Evolutionary conservation across 2,329 filamentous ascomycete species (phyloP).

Genomic region (Penicillium sp.): DNA sequence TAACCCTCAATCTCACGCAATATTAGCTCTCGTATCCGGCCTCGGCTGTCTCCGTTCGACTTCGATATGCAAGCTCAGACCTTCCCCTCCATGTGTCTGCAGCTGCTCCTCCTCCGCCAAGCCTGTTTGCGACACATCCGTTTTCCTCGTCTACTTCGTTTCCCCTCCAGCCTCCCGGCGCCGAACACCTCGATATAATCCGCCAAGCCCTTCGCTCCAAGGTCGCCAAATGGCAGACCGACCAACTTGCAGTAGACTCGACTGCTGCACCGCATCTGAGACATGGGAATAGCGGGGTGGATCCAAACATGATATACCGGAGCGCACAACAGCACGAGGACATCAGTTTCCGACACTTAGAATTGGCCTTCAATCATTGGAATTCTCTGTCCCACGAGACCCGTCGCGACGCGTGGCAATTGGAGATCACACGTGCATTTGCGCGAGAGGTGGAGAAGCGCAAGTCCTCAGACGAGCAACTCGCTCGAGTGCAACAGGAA

Average conservation of each 20-base stretch:
- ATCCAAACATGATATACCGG: slow-evolving; percentile 43
- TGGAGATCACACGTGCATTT: slow-evolving; percentile 50
- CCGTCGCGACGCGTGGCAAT: slow-evolving; percentile 49
- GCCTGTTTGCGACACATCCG: slow-evolving; percentile 76
- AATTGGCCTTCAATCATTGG: slow-evolving; percentile 78
- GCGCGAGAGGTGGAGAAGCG: slow-evolving; percentile 47
- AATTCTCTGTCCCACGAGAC: slow-evolving; percentile 59
- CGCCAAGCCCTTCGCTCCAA: slow-evolving; percentile 65
- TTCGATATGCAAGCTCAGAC: slow-evolving; percentile 84
- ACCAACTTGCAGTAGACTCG: slow-evolving; percentile 36
- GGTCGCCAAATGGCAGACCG: slow-evolving; percentile 64
- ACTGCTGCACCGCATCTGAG: slow-evolving; percentile 39
- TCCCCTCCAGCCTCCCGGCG: slow-evolving; percentile 73
- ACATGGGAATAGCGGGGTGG: slow-evolving; percentile 29
- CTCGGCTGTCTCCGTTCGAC: slow-evolving; percentile 58
- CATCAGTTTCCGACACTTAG: slow-evolving; percentile 70
- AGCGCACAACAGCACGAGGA: slow-evolving; percentile 63
- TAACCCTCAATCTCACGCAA: slow-evolving; percentile 12
- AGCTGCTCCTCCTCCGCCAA: slow-evolving; percentile 76
- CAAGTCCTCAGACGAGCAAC: slow-evolving; percentile 44
- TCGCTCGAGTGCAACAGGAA: slow-evolving; percentile 49
- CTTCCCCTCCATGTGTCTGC: slow-evolving; percentile 80
- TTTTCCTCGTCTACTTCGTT: slow-evolving; percentile 77
- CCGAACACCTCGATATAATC: slow-evolving; percentile 72
- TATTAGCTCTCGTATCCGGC: slow-evolving; percentile 45